Evolutionary conservation across 257 asterid species (phyloP).

Genomic region (Ballota nigra): DNA sequence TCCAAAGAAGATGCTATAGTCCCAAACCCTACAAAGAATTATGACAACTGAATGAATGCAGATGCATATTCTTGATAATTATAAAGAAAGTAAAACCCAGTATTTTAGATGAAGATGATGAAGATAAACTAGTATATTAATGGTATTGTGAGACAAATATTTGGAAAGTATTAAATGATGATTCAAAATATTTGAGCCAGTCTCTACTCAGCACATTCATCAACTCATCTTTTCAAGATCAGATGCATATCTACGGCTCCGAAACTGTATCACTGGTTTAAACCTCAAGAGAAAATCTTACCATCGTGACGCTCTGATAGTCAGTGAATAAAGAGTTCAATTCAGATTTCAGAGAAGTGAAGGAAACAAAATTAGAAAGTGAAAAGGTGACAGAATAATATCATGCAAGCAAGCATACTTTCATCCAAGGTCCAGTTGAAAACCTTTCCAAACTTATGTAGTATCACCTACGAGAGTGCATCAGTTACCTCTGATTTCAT

Average conservation of each 20-base stretch:
- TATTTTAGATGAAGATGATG: not conserved
- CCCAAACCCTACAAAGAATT: not conserved
- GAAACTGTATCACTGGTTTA: conserved; percentile 39
- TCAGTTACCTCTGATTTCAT: not conserved
- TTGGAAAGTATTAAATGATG: not conserved
- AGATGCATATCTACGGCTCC: conserved; percentile 30
- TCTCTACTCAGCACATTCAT: conserved; percentile 16
- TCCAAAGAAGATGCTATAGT: not conserved
- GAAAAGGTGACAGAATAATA: not conserved
- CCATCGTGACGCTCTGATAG: conserved; percentile 42
- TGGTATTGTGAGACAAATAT: not conserved
- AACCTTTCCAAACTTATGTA: too few relatives aligned
- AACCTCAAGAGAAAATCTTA: conserved; percentile 41
- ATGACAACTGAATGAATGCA: not conserved
- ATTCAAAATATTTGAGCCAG: conserved; percentile 13
- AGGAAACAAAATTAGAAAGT: not conserved
- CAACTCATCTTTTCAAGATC: conserved; percentile 36
- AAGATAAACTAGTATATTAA: too few relatives aligned
- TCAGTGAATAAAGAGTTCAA: conserved; percentile 28
- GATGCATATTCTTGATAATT: not conserved
- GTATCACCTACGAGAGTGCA: not conserved
- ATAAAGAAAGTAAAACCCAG: not conserved
- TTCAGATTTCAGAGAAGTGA: not conserved
- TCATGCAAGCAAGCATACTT: not conserved
- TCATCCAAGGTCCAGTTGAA: not conserved